Evolutionary conservation across 225 moss, liverwort and hornwort species (phyloP), one percentile per base, ranked within the genome.

Genomic region (Marchantia paleacea): DNA sequence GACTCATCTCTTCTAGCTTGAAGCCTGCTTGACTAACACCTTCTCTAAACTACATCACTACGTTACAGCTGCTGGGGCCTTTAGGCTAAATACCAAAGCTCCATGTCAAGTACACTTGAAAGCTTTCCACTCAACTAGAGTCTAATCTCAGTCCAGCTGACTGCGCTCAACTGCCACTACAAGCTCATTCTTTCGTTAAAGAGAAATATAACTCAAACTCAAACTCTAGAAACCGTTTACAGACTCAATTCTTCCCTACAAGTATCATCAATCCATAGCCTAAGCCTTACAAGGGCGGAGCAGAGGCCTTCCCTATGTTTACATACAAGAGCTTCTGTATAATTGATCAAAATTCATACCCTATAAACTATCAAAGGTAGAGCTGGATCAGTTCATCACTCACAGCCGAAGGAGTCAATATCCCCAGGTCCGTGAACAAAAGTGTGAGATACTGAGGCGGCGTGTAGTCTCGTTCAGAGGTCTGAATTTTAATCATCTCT

Each of bases 311-410:
- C 4, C 49, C 39, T 15, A 22, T 71, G 71, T 30, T 71, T 31
- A 71, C 48, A 71, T 50, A 7, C 19, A 30, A 47, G 16, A 71
- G 71, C 71, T 29, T 67, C 28, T 10, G 26, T 29, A 57, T 57
- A 12, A 67, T 26, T 29, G 67, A 67, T 26, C 22, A 29, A 67
- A 67, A 22, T 22, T 25, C 12, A 20, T 31, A 11, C 68, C 7
- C 25, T 11, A 7, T 26, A 69, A 72, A 7, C 31, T 10, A 25
- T 92, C 84, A 90, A 30, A 91, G 89, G 78, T 92, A 90, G 29
- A 93, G 88, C 80, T 93, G 91, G 75, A 91, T 93, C 16, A 92
- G 78, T 82, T 94, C 93, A 79, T 93, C 88, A 71, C 93, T 93
- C 39, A 89, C 93, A 73, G 92, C 88, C 68, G 92, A 92, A 29